Conservation (phyloP, 805 yeast genomes). For the Cyberlindnera japonica region DNA sequence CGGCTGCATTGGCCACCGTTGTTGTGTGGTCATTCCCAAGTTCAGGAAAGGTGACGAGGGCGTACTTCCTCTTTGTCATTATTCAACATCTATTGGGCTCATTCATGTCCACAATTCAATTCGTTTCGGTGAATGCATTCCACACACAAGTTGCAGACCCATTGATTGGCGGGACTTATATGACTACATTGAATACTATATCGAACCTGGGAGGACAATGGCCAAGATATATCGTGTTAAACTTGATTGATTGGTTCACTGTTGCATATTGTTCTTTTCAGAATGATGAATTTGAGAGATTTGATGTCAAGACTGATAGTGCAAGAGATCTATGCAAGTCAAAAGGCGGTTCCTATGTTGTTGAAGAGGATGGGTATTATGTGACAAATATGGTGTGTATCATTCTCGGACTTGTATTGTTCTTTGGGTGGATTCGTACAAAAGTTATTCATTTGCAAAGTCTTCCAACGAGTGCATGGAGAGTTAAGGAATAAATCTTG, state of each 20-base stretch:
- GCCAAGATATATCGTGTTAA: slow-evolving; percentile 84
- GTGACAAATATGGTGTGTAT: slow-evolving; percentile 73
- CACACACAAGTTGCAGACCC: slow-evolving; percentile 97
- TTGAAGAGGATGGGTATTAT: slow-evolving; percentile 78
- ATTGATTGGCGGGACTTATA: slow-evolving; percentile 92
- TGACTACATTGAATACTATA: slow-evolving; percentile 92
- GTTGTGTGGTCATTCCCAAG: slow-evolving; percentile 72
- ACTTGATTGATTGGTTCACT: slow-evolving; percentile 77
- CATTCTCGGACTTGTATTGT: slow-evolving; percentile 57
- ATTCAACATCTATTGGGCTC: slow-evolving; percentile 81
- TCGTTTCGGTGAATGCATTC: slow-evolving; percentile 91
- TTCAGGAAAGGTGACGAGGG: slow-evolving; percentile 39
- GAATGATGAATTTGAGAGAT: slow-evolving; percentile 16
- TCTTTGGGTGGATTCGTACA: slow-evolving; percentile 59
- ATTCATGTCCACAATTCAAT: slow-evolving; percentile 92
- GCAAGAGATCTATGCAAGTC: slow-evolving; percentile 48
- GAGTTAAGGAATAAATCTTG: slow-evolving; percentile 33
- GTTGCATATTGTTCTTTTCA: slow-evolving; percentile 51
- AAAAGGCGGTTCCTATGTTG: slow-evolving; percentile 52
- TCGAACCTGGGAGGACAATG: slow-evolving; percentile 96
- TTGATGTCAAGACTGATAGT: slow-evolving; percentile 28
- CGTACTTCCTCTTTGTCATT: slow-evolving; percentile 69
- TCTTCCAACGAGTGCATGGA: slow-evolving; percentile 75
- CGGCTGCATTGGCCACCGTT: slow-evolving; percentile 73
- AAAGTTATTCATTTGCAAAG: slow-evolving; percentile 65